Evolutionary conservation across 805 yeast genomes (phyloP), one percentile per base, ranked within the genome.

Genomic region (Candida lessepsii): DNA sequence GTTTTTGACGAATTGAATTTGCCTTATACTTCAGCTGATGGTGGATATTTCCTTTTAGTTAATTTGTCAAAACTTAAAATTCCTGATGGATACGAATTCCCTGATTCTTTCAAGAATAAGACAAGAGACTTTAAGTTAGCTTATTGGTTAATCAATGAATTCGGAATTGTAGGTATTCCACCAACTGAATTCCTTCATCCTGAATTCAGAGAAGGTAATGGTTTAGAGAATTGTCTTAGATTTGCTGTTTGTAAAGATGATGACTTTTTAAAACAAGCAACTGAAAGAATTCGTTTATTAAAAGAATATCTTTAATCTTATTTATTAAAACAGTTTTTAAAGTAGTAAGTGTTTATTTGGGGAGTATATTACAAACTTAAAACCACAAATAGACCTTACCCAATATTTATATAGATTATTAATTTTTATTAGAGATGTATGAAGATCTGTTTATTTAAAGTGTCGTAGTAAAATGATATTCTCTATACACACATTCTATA

Each of bases 191-290:
- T 93, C 56, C 80, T 86, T 54, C 75, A 81, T 31, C 76, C 80
- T 8, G 80, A 77, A 44, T 80, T 84, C 49, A 61, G 70, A 51
- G 45, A 46, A 15, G 89, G 85, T 23, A 70, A 76, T 41, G 79
- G 82, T 13, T 89, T 91, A 41, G 96, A 90, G 57, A 82, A 86
- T 52, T 78, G 88, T 57, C 69, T 93, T 46, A 80, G 99, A 57
- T 90, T 93, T 61, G 98, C 99, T 11, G 95, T 93, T 14, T 93
- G 99, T 73, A 93, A 93, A 67, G 96, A 86, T 52, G 95, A 93
- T 57, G 73, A 68, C 4, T 72, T 86, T 44, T 72, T 93, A 49
- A 81, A 78, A 49, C 87, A 83, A 50, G 97, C 98, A 1, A 96
- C 83, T 16, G 76, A 68, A 44, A 80, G 89, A 62, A 75, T 93